phyloP scores from a whole-genome alignment of 1,139 yeast species.

The Dujonia santamariae region DNA sequence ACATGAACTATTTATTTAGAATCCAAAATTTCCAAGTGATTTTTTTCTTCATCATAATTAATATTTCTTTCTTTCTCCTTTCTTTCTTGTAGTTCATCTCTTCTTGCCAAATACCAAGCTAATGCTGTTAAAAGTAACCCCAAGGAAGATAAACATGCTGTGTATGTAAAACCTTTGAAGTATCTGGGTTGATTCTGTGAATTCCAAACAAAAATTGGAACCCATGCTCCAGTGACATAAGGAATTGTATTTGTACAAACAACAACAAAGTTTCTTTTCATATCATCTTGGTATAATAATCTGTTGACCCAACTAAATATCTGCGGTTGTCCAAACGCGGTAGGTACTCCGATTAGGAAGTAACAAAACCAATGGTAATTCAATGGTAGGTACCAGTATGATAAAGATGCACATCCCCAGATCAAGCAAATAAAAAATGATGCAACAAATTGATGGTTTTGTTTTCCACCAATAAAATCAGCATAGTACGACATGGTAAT shows the following conservation, averaged over 20 bases:
- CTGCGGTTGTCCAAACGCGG: slow-evolving; percentile 41
- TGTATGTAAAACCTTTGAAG: slow-evolving; percentile 48
- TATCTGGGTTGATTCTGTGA: slow-evolving; percentile 48
- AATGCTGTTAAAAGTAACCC: slow-evolving; percentile 38
- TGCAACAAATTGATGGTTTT: slow-evolving; percentile 34
- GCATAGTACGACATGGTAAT: slow-evolving; percentile 37
- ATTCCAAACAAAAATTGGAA: slow-evolving; percentile 48
- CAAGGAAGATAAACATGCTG: slow-evolving; percentile 38
- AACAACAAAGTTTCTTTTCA: slow-evolving; percentile 49
- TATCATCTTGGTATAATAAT: slow-evolving; percentile 40
- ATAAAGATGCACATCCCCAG: slow-evolving; percentile 41
- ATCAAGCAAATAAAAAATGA: slow-evolving; percentile 33
- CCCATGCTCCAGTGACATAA: slow-evolving; percentile 49
- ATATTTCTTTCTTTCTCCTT: too few species aligned
- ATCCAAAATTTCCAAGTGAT: neutral
- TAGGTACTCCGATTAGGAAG: slow-evolving; percentile 46
- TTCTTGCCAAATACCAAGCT: slow-evolving; percentile 26
- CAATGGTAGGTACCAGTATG: slow-evolving; percentile 45
- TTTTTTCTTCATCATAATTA: too few species aligned
- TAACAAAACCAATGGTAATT: slow-evolving; percentile 50
- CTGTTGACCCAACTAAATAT: slow-evolving; percentile 57
- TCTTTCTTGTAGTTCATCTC: slow-evolving; percentile 23
- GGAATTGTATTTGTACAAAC: slow-evolving; percentile 51
- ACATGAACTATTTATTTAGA: too few species aligned
- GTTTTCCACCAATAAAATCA: slow-evolving; percentile 42